phyloP scores from a whole-genome alignment of 306 rosid genomes.

The Biancaea sappan region DNA sequence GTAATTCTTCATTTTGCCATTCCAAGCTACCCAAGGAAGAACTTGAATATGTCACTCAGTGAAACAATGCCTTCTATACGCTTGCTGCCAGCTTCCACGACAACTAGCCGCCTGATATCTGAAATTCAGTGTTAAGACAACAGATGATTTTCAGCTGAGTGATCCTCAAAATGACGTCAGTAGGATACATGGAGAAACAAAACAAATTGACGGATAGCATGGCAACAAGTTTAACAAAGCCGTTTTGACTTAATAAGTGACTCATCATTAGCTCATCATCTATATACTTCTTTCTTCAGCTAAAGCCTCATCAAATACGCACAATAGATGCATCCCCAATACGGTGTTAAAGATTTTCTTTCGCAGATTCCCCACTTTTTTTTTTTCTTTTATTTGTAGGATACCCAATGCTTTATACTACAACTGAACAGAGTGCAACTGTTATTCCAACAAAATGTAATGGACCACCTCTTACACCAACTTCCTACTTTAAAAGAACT shows the following conservation, averaged over 20 bases:
- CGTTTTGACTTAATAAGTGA: background rate
- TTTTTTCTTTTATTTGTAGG: no score
- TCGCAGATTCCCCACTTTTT: background rate
- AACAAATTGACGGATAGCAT: background rate
- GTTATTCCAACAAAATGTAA: background rate
- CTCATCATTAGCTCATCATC: background rate
- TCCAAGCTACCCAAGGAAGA: conserved; percentile 66
- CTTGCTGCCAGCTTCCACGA: conserved; percentile 99
- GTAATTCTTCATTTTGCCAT: conserved; percentile 36
- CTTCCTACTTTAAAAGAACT: background rate
- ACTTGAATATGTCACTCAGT: conserved; percentile 83
- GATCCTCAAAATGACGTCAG: conserved; percentile 21
- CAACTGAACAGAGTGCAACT: background rate
- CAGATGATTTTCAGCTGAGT: background rate
- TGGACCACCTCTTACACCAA: background rate
- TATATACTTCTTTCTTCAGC: background rate
- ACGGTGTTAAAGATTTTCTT: background rate
- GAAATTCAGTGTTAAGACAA: conserved; percentile 29
- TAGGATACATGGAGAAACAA: background rate
- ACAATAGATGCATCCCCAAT: background rate
- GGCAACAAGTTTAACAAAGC: background rate
- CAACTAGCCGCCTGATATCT: conserved; percentile 89
- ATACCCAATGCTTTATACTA: background rate
- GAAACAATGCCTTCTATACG: conserved; percentile 92
- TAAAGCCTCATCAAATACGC: background rate